phyloP scores from a whole-genome alignment of 2,329 filamentous ascomycete genomes.

The Nectriaceae sp. region DNA sequence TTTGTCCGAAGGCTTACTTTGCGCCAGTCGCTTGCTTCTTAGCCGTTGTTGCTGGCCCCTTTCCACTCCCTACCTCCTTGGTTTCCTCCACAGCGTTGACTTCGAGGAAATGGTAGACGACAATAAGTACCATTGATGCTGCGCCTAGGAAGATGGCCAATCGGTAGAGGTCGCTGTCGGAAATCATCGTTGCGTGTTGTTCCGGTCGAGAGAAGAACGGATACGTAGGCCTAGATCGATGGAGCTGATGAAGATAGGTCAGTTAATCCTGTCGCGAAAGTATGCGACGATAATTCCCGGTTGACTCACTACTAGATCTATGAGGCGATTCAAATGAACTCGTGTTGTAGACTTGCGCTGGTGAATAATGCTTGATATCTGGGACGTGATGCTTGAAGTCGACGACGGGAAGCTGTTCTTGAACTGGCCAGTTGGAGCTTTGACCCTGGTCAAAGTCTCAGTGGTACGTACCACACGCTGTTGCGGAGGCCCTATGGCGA shows the following conservation, averaged over 20 bases:
- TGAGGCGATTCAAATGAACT: not conserved
- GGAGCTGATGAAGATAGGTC: not conserved
- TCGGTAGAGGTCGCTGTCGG: conserved; percentile 86
- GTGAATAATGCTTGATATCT: no score
- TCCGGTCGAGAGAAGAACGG: conserved; percentile 3
- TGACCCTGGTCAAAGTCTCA: not conserved
- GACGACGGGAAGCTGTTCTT: not conserved
- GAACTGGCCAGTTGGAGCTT: conserved; percentile 34
- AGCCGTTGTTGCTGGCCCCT: conserved; percentile 11
- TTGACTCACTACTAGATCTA: not conserved
- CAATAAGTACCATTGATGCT: conserved; percentile 86
- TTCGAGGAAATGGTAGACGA: conserved; percentile 95
- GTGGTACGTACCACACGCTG: conserved; percentile 24
- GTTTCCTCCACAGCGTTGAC: conserved; percentile 64
- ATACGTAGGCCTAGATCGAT: conserved; percentile 7
- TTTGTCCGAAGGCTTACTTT: conserved; percentile 4
- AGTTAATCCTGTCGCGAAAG: no score
- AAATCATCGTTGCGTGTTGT: conserved; percentile 72
- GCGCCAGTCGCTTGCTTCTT: conserved; percentile 20
- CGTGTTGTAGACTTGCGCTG: conserved; percentile 6
- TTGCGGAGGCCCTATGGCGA: not conserved
- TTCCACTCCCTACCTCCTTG: conserved; percentile 10
- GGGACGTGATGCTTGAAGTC: no score
- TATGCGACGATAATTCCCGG: no score
- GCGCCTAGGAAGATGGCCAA: conserved; percentile 93